Base-by-base conservation (phyloP, 2,329 filamentous ascomycete genomes). In the Trichophyton rubrum region DNA sequence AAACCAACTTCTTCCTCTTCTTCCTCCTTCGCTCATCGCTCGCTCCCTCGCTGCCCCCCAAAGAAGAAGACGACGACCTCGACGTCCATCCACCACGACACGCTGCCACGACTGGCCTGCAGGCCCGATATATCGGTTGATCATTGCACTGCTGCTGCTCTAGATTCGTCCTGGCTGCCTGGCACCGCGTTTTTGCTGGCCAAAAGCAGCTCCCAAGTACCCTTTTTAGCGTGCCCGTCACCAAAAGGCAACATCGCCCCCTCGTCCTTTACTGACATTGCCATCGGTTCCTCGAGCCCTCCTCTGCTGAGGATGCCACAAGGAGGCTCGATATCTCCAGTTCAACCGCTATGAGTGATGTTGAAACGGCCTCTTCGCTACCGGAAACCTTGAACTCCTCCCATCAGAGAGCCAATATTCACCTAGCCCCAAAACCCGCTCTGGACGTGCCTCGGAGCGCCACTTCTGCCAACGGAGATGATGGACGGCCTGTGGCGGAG, bases 281-380 rank as follows among this genome's bases (percentile, higher is more conserved):
- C n/a, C 13, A 35, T 57, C 55, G 55, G 35, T 57, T 43, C 22
- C 55, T 57, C 35, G 55, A 57, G 55, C 40, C 35, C 17, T 24
- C 40, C 17, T 43, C 17, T 20, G 55, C 55, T 57, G 68, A 76
- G 74, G 72, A 76, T 76, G 74, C 75, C 72, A 74, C 75, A 66
- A 71, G 68, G 70, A 68, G 72, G 64, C 62, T 63, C 67, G 68
- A 69, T 65, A 68, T 66, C 67, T 71, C 72, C 68, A 73, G 69
- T 72, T 70, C 68, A 74, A 72, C 70, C 74, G 73, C 73, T 75
- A 76, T 76, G 74, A 76, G 72, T 76, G 73, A 76, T 76, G 74
- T 72, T 66, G 74, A 75, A 63, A 68, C 72, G 66, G 69, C 71
- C 66, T 68, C 72, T 64, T 68, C 60, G 33, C 58, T 63, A 51